Percentiles rank a stretch among this genome's conserved stretches.
Conservation (phyloP, 2,329 filamentous ascomycete species). For the Nannizzia gypsea region DNA sequence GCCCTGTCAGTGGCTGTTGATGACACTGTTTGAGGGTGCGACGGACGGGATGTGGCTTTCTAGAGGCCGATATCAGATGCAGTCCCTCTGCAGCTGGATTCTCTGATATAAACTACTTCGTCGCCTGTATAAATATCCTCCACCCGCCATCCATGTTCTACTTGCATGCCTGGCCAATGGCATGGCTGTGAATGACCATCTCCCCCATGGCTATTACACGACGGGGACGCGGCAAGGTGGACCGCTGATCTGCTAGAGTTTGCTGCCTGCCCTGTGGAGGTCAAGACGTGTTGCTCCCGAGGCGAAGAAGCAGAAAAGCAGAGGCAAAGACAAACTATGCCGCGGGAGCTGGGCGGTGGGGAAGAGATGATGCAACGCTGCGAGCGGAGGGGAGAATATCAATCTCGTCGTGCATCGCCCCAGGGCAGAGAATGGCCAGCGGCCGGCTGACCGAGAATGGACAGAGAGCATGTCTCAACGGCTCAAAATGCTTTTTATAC, state of each 20-base stretch:
- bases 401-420: neutral
- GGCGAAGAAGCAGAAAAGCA: neutral
- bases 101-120: too few species aligned
- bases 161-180: neutral
- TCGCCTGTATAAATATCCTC: too few species aligned
- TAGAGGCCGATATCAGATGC: neutral
- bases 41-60: neutral
- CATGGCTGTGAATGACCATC: neutral
- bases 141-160: neutral
- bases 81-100: neutral
- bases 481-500: neutral
- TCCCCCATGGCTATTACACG: neutral
- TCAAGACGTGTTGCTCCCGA: neutral
- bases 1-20: too few species aligned
- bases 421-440: neutral
- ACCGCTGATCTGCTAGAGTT: neutral
- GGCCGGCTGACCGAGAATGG: neutral
- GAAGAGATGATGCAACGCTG: neutral
- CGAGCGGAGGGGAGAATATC: neutral
- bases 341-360: neutral
- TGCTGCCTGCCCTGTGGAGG: neutral
- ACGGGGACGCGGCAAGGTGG: neutral
- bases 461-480: neutral
- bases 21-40: neutral
- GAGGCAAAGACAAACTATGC: neutral